Evolutionary conservation across 2,329 filamentous ascomycete species (phyloP), one percentile per base, ranked within the genome.

Genomic region (Immersiporthe knoxdaviesiana): DNA sequence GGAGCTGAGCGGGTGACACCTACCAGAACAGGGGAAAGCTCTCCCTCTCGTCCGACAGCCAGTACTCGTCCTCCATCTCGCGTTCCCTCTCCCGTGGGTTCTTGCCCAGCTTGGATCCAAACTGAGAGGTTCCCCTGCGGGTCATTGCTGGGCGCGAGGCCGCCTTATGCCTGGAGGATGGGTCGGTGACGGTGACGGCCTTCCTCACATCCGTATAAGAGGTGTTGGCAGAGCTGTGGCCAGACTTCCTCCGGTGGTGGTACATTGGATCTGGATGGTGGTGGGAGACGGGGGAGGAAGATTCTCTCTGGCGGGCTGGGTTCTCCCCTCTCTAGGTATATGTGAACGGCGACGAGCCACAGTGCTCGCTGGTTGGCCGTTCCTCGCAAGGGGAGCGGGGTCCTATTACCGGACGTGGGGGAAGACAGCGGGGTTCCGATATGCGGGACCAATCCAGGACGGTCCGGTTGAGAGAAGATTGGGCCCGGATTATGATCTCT

Each of bases 21-120:
- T 84, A 90, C 88, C 88, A 90, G 75, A 83, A 90, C 76, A 90
- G 87, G 30, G 88, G 88, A 72, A 90, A 90, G 77, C 85, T 88
- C 75, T 90, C 88, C 67, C 86, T 81, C 74, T 88, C 87, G 67
- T 89, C 84, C 76, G 81, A 86, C 67, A 71, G 39, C 76, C 81
- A 82, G 63, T 78, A 78, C 70, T 82, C 80, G 47, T 85, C 84
- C 69, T 84, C 81, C 75, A 81, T 80, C 71, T 87, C 83, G 70
- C 81, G 81, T 73, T 87, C 85, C 35, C 84, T 80, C 62, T 87
- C 84, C 67, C 82, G 82, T 14, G 83, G 81, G 70, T 80, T 84
- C 74, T 84, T 85, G 66, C 84, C 82, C 70, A 84, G 78, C 77
- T 86, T 88, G 37, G 65, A 61, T 54, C 78, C 74, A 41, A 73